Percentiles rank a stretch among this genome's conserved stretches.
These are phyloP conservation scores for Chrysochromulina tobinii DNA, from an alignment of 78 protist species.

Conservation along the genomic window DNA sequence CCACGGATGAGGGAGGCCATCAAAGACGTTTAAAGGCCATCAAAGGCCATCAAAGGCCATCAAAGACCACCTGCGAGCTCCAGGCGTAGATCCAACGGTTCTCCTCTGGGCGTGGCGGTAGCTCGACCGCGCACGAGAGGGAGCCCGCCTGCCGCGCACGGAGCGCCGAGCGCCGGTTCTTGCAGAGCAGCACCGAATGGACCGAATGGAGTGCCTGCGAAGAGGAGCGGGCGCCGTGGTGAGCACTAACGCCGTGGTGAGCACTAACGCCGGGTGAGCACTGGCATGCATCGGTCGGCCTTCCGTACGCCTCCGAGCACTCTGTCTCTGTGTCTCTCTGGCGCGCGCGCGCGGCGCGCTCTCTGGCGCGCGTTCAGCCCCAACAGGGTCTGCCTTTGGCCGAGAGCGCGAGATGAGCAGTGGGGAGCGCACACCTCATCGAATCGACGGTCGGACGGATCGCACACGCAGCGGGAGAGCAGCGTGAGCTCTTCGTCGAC, in stretches of 20 bases:
- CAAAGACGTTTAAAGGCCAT: too few relatives aligned
- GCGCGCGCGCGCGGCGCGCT: too few relatives aligned
- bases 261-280: too few relatives aligned
- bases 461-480: not conserved
- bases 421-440: not conserved
- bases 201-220: not conserved
- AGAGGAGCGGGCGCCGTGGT: too few relatives aligned
- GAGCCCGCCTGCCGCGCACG: not conserved
- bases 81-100: not conserved
- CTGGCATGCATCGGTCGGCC: too few relatives aligned
- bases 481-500: conserved; percentile 35
- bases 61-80: not conserved
- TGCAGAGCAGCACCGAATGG: not conserved
- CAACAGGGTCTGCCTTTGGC: too few relatives aligned
- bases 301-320: too few relatives aligned
- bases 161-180: not conserved
- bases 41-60: too few relatives aligned
- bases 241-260: too few relatives aligned
- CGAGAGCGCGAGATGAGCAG: too few relatives aligned
- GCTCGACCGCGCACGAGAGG: not conserved
- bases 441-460: not conserved
- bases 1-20: not conserved
- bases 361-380: too few relatives aligned
- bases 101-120: not conserved
- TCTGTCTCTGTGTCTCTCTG: too few relatives aligned